These are phyloP conservation scores for Leccinum longicurvipes DNA, from an alignment of 768 basidiomycete genomes.

Conservation along the genomic window DNA sequence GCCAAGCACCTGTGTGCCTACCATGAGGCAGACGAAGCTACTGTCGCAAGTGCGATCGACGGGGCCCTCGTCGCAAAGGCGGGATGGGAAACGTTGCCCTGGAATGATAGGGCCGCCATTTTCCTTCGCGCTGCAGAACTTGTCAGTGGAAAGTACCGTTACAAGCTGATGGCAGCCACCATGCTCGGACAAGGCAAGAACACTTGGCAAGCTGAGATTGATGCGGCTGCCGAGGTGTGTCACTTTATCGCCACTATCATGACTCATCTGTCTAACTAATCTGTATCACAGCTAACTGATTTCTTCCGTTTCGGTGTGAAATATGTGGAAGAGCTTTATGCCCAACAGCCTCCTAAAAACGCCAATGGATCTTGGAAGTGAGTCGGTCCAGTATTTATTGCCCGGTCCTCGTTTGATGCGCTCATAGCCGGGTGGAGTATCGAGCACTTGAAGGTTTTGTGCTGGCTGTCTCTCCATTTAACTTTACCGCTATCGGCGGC, in stretches of 20 bases:
- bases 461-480: constrained; percentile 96
- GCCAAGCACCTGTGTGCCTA: constrained; percentile 77
- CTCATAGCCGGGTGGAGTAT: constrained; percentile 84
- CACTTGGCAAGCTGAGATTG: constrained; percentile 99
- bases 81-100: constrained; percentile 92
- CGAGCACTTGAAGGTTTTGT: constrained; percentile 98
- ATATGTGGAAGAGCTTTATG: constrained; percentile 92
- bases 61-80: constrained; percentile 83
- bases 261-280: constrained; percentile 6
- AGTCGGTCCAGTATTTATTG: constrained; percentile 31
- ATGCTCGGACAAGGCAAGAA: constrained; percentile 99
- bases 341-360: constrained; percentile 87
- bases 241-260: neutral
- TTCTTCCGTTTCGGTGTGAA: constrained; percentile 97
- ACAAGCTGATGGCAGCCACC: constrained; percentile 92
- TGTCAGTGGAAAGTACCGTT: constrained; percentile 92
- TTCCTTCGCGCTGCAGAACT: constrained; percentile 98
- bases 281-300: constrained; percentile 60
- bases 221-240: constrained; percentile 93
- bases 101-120: constrained; percentile 96
- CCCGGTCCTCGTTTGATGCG: constrained; percentile 5
- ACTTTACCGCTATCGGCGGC: constrained; percentile 97
- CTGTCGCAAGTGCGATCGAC: constrained; percentile 76
- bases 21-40: constrained; percentile 81
- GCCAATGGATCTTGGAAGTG: constrained; percentile 91